These are phyloP conservation scores for Tephrocybe sp. DNA, from an alignment of 768 basidiomycete genomes.

Conservation along the genomic window DNA sequence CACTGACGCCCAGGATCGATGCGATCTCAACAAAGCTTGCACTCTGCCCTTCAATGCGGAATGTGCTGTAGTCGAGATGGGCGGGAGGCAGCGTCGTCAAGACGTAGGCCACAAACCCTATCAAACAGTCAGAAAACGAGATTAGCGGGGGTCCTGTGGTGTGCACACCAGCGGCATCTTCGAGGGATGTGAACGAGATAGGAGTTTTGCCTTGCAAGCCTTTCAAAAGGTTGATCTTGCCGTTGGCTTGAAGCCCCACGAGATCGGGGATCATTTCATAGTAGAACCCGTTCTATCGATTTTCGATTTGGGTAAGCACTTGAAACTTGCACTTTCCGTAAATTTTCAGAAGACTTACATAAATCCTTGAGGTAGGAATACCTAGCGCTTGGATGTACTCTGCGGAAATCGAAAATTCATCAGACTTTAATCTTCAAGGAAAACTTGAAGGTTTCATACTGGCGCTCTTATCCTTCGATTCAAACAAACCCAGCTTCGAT, in stretches of 20 bases:
- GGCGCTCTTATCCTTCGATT: slow-evolving; percentile 11
- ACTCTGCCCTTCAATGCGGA: slow-evolving; percentile 35
- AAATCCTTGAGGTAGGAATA: slow-evolving; percentile 10
- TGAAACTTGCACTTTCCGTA: neutral
- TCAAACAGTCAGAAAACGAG: neutral
- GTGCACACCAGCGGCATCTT: slow-evolving; percentile 8
- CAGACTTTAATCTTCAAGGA: neutral
- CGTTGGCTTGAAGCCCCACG: slow-evolving; percentile 5
- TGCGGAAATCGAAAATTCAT: neutral
- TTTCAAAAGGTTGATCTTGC: slow-evolving; percentile 10
- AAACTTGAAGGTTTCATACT: neutral
- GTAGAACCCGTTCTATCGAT: too few relatives aligned
- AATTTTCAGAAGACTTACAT: slow-evolving; percentile 3
- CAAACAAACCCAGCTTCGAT: neutral
- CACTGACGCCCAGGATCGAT: slow-evolving; percentile 12
- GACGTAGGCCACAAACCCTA: slow-evolving; percentile 12
- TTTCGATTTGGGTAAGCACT: neutral
- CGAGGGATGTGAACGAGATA: slow-evolving; percentile 11
- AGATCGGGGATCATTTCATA: slow-evolving; percentile 13
- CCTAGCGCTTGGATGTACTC: slow-evolving; percentile 16
- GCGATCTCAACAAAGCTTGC: slow-evolving; percentile 25
- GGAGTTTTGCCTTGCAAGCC: slow-evolving; percentile 3
- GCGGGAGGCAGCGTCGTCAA: slow-evolving; percentile 23
- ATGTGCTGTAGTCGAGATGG: slow-evolving; percentile 27
- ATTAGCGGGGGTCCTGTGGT: neutral